Conservation (phyloP, 148 eudicot species). For the Suaeda aralocaspica region DNA sequence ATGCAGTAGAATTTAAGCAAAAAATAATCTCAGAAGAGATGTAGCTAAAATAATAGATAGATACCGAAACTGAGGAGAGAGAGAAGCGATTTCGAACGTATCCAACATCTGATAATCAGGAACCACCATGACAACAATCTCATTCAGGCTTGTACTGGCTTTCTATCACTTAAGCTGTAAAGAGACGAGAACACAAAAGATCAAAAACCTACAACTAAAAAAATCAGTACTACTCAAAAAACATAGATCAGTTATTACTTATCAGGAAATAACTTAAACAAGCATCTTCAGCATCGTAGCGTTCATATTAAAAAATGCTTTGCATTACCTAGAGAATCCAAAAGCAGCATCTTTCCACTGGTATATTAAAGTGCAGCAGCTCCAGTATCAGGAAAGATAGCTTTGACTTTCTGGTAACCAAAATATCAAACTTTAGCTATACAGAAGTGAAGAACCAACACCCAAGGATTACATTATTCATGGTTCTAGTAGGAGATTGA, state of each 20-base stretch:
- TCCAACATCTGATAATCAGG: slow-evolving; percentile 97
- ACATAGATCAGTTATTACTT: neutral
- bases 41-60: no score
- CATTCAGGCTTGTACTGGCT: slow-evolving; percentile 80
- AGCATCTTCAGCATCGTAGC: neutral
- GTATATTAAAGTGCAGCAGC: slow-evolving; percentile 93
- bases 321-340: slow-evolving; percentile 68
- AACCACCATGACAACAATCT: slow-evolving; percentile 91
- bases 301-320: slow-evolving; percentile 4
- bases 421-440: slow-evolving; percentile 17
- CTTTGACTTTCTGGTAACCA: slow-evolving; percentile 71
- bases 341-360: slow-evolving; percentile 89
- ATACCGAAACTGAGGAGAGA: slow-evolving; percentile 92
- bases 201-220: neutral
- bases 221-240: neutral
- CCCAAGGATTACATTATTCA: neutral
- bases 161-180: slow-evolving; percentile 88
- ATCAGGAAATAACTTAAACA: slow-evolving; percentile 1
- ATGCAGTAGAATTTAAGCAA: neutral
- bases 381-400: slow-evolving; percentile 96
- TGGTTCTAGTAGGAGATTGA: neutral
- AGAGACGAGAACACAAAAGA: slow-evolving; percentile 5
- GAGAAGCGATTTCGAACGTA: slow-evolving; percentile 71
- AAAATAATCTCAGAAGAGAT: no score
- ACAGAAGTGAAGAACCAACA: neutral